Evolutionary conservation across 257 asterid species (phyloP).

Genomic region (Solanum acaule): DNA sequence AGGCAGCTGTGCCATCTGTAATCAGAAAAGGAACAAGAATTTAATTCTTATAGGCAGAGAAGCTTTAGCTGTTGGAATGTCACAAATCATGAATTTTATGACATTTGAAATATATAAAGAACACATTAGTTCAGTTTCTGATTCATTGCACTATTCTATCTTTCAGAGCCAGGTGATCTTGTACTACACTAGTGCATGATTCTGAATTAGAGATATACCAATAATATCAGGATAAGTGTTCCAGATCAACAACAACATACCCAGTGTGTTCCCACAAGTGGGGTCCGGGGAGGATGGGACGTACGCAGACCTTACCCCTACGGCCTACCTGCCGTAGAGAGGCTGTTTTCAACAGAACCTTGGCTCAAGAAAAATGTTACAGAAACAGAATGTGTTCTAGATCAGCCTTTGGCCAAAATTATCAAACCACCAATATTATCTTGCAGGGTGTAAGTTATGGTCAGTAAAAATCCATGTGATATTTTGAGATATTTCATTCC

Average conservation of each 20-base stretch:
- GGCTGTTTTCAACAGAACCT: not conserved
- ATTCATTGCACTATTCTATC: not conserved
- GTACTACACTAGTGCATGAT: not conserved
- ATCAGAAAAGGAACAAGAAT: not conserved
- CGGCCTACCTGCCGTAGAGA: not conserved
- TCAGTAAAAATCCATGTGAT: not conserved
- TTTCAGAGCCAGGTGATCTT: not conserved
- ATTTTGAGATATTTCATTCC: not conserved
- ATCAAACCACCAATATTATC: not conserved
- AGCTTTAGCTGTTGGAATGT: not conserved
- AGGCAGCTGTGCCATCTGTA: conserved; percentile 91
- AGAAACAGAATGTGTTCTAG: not conserved
- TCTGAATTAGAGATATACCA: not conserved
- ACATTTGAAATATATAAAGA: not conserved
- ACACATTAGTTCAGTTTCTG: not conserved
- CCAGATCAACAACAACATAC: not conserved
- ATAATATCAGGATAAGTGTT: not conserved
- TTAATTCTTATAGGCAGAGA: not conserved
- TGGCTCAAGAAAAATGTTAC: not conserved
- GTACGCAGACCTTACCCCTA: not conserved
- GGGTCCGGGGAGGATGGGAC: not conserved
- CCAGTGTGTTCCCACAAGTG: not conserved
- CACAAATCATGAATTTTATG: not conserved
- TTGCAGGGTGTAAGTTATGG: not conserved
- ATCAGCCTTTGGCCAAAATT: not conserved